Evolutionary conservation across 441 rosid species (phyloP).

Genomic region (Daphne laureola): DNA sequence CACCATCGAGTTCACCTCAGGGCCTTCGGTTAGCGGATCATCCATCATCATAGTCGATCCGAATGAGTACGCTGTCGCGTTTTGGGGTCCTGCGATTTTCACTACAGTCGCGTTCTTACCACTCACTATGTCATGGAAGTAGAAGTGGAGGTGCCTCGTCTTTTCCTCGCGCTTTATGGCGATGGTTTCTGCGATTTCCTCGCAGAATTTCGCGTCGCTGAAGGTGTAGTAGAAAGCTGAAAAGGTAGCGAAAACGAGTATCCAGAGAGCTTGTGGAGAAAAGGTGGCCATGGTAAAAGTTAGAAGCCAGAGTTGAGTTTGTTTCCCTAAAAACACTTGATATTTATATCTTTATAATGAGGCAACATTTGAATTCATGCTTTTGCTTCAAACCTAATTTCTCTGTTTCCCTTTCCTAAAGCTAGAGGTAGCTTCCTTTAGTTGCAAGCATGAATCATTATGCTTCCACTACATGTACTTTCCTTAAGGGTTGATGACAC

Average conservation of each 20-base stretch:
- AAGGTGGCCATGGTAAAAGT: constrained; percentile 12
- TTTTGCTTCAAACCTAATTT: constrained; percentile 1
- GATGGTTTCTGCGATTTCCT: constrained; percentile 21
- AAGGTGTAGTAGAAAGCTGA: constrained; percentile 4
- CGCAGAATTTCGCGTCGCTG: constrained; percentile 23
- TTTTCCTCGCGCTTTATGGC: constrained; percentile 20
- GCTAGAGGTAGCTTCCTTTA: constrained; percentile 2
- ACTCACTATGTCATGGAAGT: constrained; percentile 25
- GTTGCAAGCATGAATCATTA: constrained; percentile 16
- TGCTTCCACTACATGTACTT: constrained; percentile 7
- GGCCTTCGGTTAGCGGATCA: constrained; percentile 28
- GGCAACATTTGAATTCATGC: background rate
- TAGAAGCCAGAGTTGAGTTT: background rate
- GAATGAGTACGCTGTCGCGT: constrained; percentile 12
- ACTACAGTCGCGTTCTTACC: constrained; percentile 21
- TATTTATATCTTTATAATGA: constrained; percentile 5
- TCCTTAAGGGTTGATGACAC: background rate
- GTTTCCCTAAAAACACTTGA: background rate
- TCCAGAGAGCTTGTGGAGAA: constrained; percentile 6
- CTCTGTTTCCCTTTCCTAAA: background rate
- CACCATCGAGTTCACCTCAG: constrained; percentile 25
- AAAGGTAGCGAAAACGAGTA: constrained; percentile 10
- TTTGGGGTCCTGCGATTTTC: constrained; percentile 23
- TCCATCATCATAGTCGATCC: constrained; percentile 26
- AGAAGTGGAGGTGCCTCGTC: constrained; percentile 30